These are phyloP conservation scores for Pichia sp. DNA, from an alignment of 1,139 yeast species.

Conservation along the genomic window DNA sequence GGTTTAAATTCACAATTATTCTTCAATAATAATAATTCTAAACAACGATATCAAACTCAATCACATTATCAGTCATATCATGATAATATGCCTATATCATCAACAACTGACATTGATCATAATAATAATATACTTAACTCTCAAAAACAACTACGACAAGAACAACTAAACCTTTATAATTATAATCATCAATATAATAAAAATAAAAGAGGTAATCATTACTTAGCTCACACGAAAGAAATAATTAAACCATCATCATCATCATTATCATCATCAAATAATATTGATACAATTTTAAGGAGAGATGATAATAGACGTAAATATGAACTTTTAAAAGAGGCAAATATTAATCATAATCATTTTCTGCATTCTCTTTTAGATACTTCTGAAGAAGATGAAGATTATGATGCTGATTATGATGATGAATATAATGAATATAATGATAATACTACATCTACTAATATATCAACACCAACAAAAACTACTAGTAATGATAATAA, in stretches of 20 bases:
- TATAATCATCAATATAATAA: no score
- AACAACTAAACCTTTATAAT: no score
- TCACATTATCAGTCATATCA: background rate
- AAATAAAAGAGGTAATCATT: no score
- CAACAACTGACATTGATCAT: background rate
- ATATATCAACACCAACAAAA: constrained; percentile 14
- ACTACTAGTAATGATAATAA: background rate
- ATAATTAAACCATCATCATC: no score
- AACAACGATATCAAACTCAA: background rate
- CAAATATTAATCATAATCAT: constrained; percentile 7
- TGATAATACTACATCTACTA: constrained; percentile 7
- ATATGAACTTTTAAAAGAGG: constrained; percentile 10
- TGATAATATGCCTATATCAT: no score
- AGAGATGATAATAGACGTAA: constrained; percentile 13
- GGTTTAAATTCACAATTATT: constrained; percentile 2
- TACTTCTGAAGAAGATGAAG: constrained; percentile 19
- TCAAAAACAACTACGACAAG: no score
- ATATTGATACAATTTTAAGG: constrained; percentile 2
- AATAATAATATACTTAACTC: no score
- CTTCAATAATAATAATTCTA: background rate
- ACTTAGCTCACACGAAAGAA: no score
- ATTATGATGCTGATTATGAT: constrained; percentile 25
- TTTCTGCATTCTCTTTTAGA: constrained; percentile 10
- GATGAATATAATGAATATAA: constrained; percentile 10
- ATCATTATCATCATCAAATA: no score